Evolutionary conservation across 768 basidiomycete species (phyloP).

Genomic region (Peribolospora kevripleyi): DNA sequence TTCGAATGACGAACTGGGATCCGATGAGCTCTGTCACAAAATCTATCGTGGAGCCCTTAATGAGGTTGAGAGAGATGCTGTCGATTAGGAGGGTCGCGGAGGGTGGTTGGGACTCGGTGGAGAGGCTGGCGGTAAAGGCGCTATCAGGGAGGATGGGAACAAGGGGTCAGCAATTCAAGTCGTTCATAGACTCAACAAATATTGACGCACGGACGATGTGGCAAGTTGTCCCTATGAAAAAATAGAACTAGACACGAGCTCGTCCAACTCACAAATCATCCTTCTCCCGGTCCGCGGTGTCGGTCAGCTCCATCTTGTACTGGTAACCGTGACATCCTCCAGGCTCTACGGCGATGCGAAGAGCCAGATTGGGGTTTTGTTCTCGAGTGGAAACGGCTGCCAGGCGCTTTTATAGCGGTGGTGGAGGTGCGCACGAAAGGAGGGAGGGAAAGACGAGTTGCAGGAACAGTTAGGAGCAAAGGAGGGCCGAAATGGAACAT

Average conservation of each 20-base stretch:
- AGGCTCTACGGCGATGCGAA: constrained; percentile 66
- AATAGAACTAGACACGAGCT: too few relatives aligned
- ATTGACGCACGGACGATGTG: not conserved
- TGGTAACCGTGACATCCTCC: constrained; percentile 97
- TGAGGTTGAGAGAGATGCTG: constrained; percentile 51
- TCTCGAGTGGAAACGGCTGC: constrained; percentile 16
- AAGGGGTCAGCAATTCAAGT: constrained; percentile 19
- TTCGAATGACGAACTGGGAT: constrained; percentile 53
- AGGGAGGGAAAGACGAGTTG: too few relatives aligned
- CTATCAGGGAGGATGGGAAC: constrained; percentile 35
- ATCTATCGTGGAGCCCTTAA: constrained; percentile 74
- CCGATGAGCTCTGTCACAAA: constrained; percentile 88
- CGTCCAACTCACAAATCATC: constrained; percentile 58
- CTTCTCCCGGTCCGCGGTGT: constrained; percentile 29
- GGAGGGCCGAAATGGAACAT: too few relatives aligned
- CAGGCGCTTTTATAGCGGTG: too few relatives aligned
- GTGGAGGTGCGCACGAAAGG: too few relatives aligned
- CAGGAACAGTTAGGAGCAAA: too few relatives aligned
- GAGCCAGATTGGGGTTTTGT: constrained; percentile 36
- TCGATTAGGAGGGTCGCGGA: constrained; percentile 51
- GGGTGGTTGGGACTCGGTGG: not conserved
- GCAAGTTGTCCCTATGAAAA: too few relatives aligned
- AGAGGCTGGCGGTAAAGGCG: not conserved
- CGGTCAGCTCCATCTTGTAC: constrained; percentile 56
- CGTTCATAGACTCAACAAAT: not conserved